These are phyloP conservation scores for Barnettozyma hawaiiensis DNA, from an alignment of 1,139 yeast species.

Conservation along the genomic window DNA sequence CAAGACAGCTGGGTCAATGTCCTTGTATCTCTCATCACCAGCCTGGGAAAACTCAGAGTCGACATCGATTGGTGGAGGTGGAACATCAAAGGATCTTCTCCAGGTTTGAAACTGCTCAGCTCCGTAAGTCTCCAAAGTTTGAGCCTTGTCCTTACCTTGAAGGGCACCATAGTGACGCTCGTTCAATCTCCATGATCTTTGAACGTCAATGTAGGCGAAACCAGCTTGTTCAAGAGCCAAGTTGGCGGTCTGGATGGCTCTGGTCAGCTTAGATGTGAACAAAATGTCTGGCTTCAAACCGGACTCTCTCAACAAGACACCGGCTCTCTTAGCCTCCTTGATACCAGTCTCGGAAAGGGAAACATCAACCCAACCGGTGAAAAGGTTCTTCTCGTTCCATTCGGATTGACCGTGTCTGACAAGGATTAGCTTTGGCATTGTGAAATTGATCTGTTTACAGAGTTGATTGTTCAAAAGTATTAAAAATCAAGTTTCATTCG, in stretches of 20 bases:
- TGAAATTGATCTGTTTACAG: neutral
- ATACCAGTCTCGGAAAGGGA: conserved; percentile 78
- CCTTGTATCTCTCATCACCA: conserved; percentile 78
- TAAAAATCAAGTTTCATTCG: neutral
- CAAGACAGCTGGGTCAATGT: conserved; percentile 75
- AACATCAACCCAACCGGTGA: conserved; percentile 99
- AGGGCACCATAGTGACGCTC: conserved; percentile 99
- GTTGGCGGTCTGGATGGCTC: conserved; percentile 98
- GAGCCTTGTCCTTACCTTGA: conserved; percentile 98
- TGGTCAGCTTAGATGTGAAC: conserved; percentile 86
- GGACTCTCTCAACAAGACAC: conserved; percentile 85
- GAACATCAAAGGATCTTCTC: conserved; percentile 97
- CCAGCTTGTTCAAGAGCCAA: conserved; percentile 87
- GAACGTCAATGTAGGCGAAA: conserved; percentile 86
- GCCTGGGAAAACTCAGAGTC: conserved; percentile 78
- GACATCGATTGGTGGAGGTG: conserved; percentile 86
- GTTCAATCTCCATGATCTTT: conserved; percentile 96
- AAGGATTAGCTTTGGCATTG: conserved; percentile 66
- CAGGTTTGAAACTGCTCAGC: conserved; percentile 90
- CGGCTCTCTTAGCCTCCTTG: conserved; percentile 91
- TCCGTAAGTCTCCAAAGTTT: conserved; percentile 83
- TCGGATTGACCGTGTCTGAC: conserved; percentile 99
- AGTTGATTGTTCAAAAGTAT: neutral
- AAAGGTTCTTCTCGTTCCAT: conserved; percentile 96
- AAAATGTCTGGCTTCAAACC: conserved; percentile 80